Percentiles rank a stretch among this genome's conserved stretches.
phyloP scores from a whole-genome alignment of 129 eudicot species.

The Glebionis coronaria region DNA sequence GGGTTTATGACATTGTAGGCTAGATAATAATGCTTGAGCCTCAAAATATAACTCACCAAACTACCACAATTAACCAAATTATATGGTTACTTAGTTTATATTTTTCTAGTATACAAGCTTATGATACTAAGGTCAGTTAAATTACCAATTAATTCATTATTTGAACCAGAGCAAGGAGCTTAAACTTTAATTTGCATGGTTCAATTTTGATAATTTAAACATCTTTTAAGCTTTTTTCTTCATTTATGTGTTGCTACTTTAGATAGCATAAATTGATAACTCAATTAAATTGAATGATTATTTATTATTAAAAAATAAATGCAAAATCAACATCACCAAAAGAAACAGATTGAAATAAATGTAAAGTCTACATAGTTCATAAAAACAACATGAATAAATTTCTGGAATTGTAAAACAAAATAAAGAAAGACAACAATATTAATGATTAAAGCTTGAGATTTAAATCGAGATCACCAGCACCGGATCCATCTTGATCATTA shows the following conservation, averaged over 20 bases:
- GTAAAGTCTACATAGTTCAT: slow-evolving; percentile 11
- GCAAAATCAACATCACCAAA: not conserved
- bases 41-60: no score
- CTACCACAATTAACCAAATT: no score
- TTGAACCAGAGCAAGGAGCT: no score
- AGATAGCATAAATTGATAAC: not conserved
- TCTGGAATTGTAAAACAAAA: slow-evolving; percentile 12
- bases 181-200: no score
- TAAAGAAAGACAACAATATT: slow-evolving; percentile 16
- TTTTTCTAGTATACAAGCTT: no score
- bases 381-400: slow-evolving; percentile 15
- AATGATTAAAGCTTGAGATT: slow-evolving; percentile 47
- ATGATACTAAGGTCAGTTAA: no score
- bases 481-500: slow-evolving; percentile 29
- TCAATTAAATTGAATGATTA: not conserved
- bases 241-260: not conserved
- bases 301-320: not conserved
- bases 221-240: not conserved
- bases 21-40: no score
- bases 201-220: no score
- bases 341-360: slow-evolving; percentile 4
- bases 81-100: no score
- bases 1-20: no score
- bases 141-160: no score
- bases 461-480: slow-evolving; percentile 44